Base-by-base conservation (phyloP, 164 flowering plant species). In the Macadamia tetraphylla region DNA sequence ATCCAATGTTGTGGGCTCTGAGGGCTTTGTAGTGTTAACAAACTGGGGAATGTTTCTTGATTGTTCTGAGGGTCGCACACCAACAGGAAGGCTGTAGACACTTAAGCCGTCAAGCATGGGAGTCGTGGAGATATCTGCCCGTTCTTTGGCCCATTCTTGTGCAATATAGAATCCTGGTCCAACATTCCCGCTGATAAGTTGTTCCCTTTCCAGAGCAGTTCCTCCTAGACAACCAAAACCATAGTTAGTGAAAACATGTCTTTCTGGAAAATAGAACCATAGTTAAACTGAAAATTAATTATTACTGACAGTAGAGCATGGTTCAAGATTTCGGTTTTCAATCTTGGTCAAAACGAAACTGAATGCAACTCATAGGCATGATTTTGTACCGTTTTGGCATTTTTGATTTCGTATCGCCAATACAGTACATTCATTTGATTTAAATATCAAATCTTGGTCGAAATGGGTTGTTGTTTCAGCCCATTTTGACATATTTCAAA, bases 31-130 rank as follows among this genome's bases (percentile, higher is more conserved):
- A 9, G 70, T 65, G 73, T 59, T 70, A 63, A 78, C 64, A 30
- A 52, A 60, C 64, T 67, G 64, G 3, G 46, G 66, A 68, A 72
- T 46, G 14, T 78, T 81, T 52, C 75, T 72, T 14, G 71, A 67
- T 65, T 81, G 78, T 64, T 79, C 84, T 56, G 80, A 74, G 66
- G 80, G 73, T 68, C 81, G 84, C 31, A 91, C 91, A 69, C 98
- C 98, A 72, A 94, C 88, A 52, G 98, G 97, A 74, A 90, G 89
- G 63, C 66, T 65, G 66, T 77, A 84, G 62, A 67, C 70, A 71
- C 77, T 71, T 30, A 85, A 70, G 63, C 76, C 81, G 57, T 83
- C 84, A 63, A 75, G 70, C 49, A 71, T 32, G 61, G 85, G 71
- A 48, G 60, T 63, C 64, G 72, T 70, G 57, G 72, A 64, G 43